A percentile compares a stretch with the other conserved stretches of the same genome.
These are phyloP conservation scores for Talaromyces amestolkiae DNA, from an alignment of 2,329 filamentous ascomycete genomes.

Conservation along the genomic window DNA sequence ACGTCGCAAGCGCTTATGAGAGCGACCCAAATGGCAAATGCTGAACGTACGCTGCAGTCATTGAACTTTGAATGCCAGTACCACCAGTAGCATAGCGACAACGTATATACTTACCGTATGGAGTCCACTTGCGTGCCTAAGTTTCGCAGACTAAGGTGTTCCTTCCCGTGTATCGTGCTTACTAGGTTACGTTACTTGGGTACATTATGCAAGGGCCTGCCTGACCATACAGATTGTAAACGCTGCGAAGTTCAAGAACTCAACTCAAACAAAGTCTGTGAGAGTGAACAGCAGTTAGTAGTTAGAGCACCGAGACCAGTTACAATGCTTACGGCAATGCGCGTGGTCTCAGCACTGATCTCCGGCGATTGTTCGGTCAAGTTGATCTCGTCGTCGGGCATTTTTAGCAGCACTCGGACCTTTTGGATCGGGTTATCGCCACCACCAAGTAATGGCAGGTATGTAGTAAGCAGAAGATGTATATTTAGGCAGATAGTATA, in stretches of 20 bases:
- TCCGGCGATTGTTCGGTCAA: neutral
- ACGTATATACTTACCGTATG: neutral
- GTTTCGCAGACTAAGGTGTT: neutral
- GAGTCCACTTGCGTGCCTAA: neutral
- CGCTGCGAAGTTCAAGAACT: neutral
- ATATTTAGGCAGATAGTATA: neutral
- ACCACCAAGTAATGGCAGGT: neutral
- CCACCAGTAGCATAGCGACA: constrained; percentile 7
- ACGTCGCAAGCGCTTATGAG: neutral
- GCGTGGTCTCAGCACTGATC: neutral
- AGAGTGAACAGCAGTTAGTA: neutral
- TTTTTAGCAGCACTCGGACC: neutral
- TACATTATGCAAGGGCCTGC: constrained; percentile 9
- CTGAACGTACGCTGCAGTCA: neutral
- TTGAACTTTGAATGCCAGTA: neutral
- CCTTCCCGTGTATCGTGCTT: constrained; percentile 5
- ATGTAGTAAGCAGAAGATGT: neutral
- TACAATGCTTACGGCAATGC: neutral
- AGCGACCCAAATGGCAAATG: neutral
- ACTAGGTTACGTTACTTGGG: neutral
- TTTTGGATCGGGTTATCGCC: neutral
- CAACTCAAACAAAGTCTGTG: neutral
- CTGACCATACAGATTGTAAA: neutral
- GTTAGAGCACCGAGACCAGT: neutral
- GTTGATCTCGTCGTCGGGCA: neutral